Evolutionary conservation across 768 basidiomycete species (phyloP), one percentile per base, ranked within the genome.

Genomic region (Ramaria sp.): DNA sequence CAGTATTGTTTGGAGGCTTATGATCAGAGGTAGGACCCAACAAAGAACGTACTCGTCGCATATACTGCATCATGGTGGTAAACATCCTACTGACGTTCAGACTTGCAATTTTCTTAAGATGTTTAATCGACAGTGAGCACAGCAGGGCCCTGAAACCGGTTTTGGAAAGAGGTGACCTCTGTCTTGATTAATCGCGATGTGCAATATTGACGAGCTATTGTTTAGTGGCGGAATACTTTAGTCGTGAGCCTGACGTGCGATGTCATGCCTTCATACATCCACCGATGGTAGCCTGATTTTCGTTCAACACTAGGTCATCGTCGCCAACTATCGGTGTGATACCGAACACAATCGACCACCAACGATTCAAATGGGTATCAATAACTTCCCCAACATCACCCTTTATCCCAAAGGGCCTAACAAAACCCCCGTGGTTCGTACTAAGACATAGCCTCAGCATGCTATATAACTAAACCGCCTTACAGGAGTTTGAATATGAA

Each of bases 321-420:
- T 99, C 55, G 93, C 91, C 30, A 91, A 95, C 69, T 71, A 97
- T 59, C 84, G 98, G 70, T 92, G 87, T 20, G 92, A 98, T 68
- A 87, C 88, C 39, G 76, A 82, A 59, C 75, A 75, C 68, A 95
- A 96, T 76, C 78, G 78, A 63, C 79, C 77, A 20, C 70, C 96
- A 53, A 82, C 85, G 9, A 60, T 67, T 38, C 79, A 81, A 67
- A 93, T 93, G 65, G 87, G 75, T 5, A 79, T 99, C 57, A 64
- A 69, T 19, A 81, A 84, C 59, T 99, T 83, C 82, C 96, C 96
- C 0, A 98, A 94, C 19, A 82, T 99, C 75, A 94, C 91, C 70
- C 94, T 94, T 77, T 96, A 92, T 83, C 78, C 88, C 61, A 84
- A 84, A 55, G 71, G 69, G 42, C 57, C 58, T 19, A 57, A 59